Evolutionary conservation across 139 green algal genomes (phyloP), one percentile per base, ranked within the genome.

Genomic region (Chlorella sp.): DNA sequence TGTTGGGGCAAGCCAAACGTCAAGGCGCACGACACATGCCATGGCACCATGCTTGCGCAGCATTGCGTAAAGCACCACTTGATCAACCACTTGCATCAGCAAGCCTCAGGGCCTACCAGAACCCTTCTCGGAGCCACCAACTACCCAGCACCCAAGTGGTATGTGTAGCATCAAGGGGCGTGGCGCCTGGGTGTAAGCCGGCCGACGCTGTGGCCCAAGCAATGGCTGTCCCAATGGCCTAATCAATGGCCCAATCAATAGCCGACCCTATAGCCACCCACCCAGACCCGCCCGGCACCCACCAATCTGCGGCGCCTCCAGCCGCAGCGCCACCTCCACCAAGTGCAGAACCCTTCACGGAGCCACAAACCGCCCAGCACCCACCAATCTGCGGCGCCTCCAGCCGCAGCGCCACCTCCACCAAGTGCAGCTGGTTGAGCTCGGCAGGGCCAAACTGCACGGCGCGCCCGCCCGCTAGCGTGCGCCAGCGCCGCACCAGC

Each of bases 351-450:
- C n/a, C n/a, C n/a, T 11, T 54, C 8, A 11, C 11, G 8, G 46
- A 54, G 46, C 46, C 11, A 54, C 46, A 16, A 11, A 60, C 51
- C 22, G 36, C 60, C 28, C 22, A 30, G 36, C 36, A n/a, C 73
- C 22, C 73, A 79, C 73, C 73, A 65, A 69, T 69, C 3, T n/a
- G 19, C 0, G 67, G 48, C 36, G 80, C 81, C 68, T 87, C 81
- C 67, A 89, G 86, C 43, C 74, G 70, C 41, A 87, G 65, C 5
- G 84, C 76, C 46, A 83, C 43, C 70, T 88, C 76, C 70, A 86
- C 76, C 43, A 83, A 72, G 36, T 85, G 76, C 58, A 90, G 86
- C 86, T 90, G 83, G n/a, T 74, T 73, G 17, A 90, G 77, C 83
- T 90, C 86, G 3, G 67, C n/a, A 4, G n/a, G n/a, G 7, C 36